Evolutionary conservation across 192 early-diverging fungal species (phyloP).

Genomic region (Chytriomyces sp.): DNA sequence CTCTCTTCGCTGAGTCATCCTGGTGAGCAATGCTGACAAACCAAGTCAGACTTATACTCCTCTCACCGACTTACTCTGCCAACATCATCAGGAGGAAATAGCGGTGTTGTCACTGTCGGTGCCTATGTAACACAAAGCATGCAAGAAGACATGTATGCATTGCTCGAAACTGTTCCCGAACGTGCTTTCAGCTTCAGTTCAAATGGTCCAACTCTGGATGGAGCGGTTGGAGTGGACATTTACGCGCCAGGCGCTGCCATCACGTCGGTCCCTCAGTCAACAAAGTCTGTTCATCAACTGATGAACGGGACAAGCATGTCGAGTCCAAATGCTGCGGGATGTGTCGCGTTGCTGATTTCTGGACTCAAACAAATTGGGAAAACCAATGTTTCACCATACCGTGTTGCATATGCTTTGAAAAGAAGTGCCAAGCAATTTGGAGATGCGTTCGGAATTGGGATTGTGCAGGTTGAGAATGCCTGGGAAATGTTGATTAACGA

Average conservation of each 20-base stretch:
- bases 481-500: constrained; percentile 37
- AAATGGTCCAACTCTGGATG: constrained; percentile 84
- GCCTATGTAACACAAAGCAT: constrained; percentile 85
- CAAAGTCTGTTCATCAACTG: constrained; percentile 65
- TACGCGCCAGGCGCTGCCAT: constrained; percentile 87
- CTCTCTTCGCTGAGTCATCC: constrained; percentile 84
- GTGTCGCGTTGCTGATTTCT: constrained; percentile 73
- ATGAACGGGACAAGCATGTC: constrained; percentile 97
- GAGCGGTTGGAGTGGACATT: constrained; percentile 71
- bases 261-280: constrained; percentile 84
- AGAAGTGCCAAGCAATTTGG: constrained; percentile 75
- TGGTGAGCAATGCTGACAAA: constrained; percentile 60
- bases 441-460: constrained; percentile 76
- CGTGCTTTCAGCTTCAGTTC: constrained; percentile 87
- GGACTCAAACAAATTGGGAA: constrained; percentile 75
- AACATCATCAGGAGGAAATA: constrained; percentile 32
- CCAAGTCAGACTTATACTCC: too few relatives aligned
- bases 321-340: constrained; percentile 90
- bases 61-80: too few relatives aligned
- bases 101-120: constrained; percentile 85
- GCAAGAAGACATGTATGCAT: constrained; percentile 84
- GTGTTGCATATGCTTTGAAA: constrained; percentile 77
- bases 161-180: constrained; percentile 79
- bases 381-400: constrained; percentile 73
- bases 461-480: constrained; percentile 86